Evolutionary conservation across 2,329 filamentous ascomycete genomes (phyloP).

Genomic region (Nemania sp.): DNA sequence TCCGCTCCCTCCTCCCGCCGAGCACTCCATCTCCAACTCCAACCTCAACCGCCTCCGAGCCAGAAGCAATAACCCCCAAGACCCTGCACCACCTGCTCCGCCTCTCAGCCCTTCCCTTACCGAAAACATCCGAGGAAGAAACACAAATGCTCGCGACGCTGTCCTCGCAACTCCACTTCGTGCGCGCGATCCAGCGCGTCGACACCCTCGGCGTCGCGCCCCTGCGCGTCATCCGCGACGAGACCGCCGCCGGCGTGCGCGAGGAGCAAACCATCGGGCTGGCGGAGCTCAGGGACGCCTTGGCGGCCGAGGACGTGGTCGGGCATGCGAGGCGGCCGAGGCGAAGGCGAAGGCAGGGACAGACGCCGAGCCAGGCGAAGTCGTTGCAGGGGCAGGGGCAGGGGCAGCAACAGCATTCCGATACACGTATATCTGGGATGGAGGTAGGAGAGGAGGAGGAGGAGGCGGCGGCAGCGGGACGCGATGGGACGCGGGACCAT

Average conservation of each 20-base stretch:
- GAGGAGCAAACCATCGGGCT: conserved; percentile 65
- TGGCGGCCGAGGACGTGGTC: conserved; percentile 63
- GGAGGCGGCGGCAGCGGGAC: conserved; percentile 3
- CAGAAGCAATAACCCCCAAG: conserved; percentile 58
- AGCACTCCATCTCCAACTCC: conserved; percentile 29
- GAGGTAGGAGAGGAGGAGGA: conserved; percentile 6
- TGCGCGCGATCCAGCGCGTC: conserved; percentile 80
- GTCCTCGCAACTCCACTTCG: conserved; percentile 83
- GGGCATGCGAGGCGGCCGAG: conserved; percentile 53
- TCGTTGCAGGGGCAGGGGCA: neutral
- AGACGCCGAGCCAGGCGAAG: too few relatives aligned
- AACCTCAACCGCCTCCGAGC: conserved; percentile 22
- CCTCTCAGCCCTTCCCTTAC: conserved; percentile 82
- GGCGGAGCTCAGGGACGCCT: conserved; percentile 56
- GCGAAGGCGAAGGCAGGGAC: conserved; percentile 20
- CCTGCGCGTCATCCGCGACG: conserved; percentile 78
- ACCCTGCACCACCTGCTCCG: conserved; percentile 84
- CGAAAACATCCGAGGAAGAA: conserved; percentile 65
- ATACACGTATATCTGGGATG: neutral
- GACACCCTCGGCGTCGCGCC: conserved; percentile 75
- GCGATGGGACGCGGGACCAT: neutral
- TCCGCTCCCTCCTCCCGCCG: conserved; percentile 69
- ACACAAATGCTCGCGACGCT: conserved; percentile 72
- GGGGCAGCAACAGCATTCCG: neutral
- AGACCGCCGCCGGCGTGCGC: conserved; percentile 59